Percentiles rank a stretch among this genome's conserved stretches.
phyloP scores from a whole-genome alignment of 2,329 filamentous ascomycete species.

The Gnomoniopsis smithogilvyi region DNA sequence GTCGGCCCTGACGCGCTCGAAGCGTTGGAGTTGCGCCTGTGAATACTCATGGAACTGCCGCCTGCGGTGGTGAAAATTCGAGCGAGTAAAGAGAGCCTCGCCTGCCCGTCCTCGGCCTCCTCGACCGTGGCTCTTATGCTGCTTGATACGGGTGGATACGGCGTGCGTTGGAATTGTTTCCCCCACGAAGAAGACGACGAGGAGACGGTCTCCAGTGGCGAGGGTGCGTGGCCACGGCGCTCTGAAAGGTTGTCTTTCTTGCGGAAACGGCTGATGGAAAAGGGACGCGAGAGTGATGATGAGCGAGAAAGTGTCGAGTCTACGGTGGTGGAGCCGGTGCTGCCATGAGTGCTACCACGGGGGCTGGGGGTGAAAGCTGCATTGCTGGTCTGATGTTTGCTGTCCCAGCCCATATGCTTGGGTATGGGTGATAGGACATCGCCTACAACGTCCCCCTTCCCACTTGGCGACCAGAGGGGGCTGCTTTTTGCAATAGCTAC shows the following conservation, averaged over 20 bases:
- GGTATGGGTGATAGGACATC: background rate
- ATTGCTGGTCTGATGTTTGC: background rate
- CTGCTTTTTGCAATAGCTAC: background rate
- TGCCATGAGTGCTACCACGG: background rate
- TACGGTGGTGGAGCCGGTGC: background rate
- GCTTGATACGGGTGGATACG: conserved; percentile 6
- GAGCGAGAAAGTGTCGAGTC: background rate
- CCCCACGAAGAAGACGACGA: background rate
- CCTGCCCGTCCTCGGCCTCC: conserved; percentile 3
- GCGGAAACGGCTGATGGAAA: background rate
- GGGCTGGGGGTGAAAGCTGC: background rate
- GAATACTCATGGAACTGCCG: background rate
- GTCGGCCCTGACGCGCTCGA: background rate
- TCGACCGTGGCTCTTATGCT: conserved; percentile 3
- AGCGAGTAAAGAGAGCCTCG: conserved; percentile 10
- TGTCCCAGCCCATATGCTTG: background rate
- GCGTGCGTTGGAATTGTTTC: conserved; percentile 1
- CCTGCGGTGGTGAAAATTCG: conserved; percentile 3
- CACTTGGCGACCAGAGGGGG: background rate
- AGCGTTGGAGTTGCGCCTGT: background rate
- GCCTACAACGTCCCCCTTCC: background rate
- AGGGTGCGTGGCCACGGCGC: conserved; percentile 6
- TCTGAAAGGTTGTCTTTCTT: conserved; percentile 8
- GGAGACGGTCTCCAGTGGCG: background rate
- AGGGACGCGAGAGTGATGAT: background rate